These are phyloP conservation scores for Penicillium verhagenii DNA, from an alignment of 495 filamentous ascomycete species.

Conservation along the genomic window DNA sequence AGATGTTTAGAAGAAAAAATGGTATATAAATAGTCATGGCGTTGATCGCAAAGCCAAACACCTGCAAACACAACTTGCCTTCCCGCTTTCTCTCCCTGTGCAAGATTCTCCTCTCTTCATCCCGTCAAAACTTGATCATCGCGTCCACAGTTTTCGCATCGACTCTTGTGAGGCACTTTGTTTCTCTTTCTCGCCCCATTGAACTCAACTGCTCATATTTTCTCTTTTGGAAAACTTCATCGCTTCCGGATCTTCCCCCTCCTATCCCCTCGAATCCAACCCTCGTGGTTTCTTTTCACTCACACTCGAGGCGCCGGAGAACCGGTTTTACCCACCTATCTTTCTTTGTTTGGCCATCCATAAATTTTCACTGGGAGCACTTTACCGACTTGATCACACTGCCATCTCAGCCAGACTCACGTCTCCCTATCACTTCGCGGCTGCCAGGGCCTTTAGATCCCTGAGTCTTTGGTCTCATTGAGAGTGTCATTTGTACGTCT, in stretches of 20 bases:
- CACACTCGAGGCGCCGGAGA: constrained; percentile 5
- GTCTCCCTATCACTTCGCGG: constrained; percentile 18
- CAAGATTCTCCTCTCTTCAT: constrained; percentile 27
- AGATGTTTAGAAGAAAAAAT: not conserved
- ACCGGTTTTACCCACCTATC: not conserved
- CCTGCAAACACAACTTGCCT: constrained; percentile 28
- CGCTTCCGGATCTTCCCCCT: constrained; percentile 14
- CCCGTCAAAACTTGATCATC: constrained; percentile 5
- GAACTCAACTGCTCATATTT: constrained; percentile 10
- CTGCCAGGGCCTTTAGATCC: constrained; percentile 23
- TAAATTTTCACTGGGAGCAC: constrained; percentile 10
- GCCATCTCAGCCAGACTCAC: constrained; percentile 32
- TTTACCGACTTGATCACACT: constrained; percentile 13
- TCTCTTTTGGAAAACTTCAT: constrained; percentile 19
- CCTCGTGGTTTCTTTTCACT: constrained; percentile 5
- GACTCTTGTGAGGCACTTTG: not conserved
- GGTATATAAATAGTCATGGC: not conserved
- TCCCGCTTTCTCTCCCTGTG: constrained; percentile 27
- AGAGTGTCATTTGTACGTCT: constrained; percentile 24
- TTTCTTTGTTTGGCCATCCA: not conserved
- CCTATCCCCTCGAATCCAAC: constrained; percentile 19
- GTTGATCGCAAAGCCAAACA: constrained; percentile 25
- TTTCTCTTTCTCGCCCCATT: constrained; percentile 12
- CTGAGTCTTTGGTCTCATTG: constrained; percentile 26
- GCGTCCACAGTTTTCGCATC: constrained; percentile 3